Conservation (phyloP, 129 eudicot genomes). For the Tagetes patula region DNA sequence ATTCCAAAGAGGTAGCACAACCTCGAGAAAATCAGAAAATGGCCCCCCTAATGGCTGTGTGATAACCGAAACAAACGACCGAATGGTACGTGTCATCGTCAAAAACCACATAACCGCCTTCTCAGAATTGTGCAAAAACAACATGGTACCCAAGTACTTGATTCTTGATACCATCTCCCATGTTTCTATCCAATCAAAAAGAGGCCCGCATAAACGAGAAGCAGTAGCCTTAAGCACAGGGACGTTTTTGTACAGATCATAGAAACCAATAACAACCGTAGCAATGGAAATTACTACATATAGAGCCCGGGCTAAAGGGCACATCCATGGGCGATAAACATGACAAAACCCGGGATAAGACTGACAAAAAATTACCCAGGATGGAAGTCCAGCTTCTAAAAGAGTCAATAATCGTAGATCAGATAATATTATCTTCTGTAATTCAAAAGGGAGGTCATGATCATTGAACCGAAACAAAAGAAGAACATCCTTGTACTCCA, state of each 20-base stretch:
- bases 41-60: constrained; percentile 77
- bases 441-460: constrained; percentile 70
- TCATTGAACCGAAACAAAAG: constrained; percentile 75
- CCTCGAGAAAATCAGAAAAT: constrained; percentile 46
- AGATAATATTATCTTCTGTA: constrained; percentile 60
- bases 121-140: constrained; percentile 83
- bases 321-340: constrained; percentile 98
- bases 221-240: constrained; percentile 92
- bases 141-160: constrained; percentile 89
- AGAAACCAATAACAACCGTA: constrained; percentile 94
- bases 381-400: constrained; percentile 91
- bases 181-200: constrained; percentile 93
- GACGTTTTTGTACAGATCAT: constrained; percentile 91
- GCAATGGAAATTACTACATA: constrained; percentile 68
- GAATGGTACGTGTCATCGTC: constrained; percentile 59
- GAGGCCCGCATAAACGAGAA: constrained; percentile 83
- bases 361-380: constrained; percentile 96
- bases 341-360: constrained; percentile 91
- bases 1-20: constrained; percentile 65
- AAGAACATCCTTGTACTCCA: constrained; percentile 63
- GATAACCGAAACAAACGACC: constrained; percentile 56
- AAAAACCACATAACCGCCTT: constrained; percentile 82
- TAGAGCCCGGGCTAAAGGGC: constrained; percentile 79
- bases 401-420: constrained; percentile 76
- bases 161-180: constrained; percentile 96